phyloP scores from a whole-genome alignment of 495 filamentous ascomycete species.

The Penicillium mononematosum region DNA sequence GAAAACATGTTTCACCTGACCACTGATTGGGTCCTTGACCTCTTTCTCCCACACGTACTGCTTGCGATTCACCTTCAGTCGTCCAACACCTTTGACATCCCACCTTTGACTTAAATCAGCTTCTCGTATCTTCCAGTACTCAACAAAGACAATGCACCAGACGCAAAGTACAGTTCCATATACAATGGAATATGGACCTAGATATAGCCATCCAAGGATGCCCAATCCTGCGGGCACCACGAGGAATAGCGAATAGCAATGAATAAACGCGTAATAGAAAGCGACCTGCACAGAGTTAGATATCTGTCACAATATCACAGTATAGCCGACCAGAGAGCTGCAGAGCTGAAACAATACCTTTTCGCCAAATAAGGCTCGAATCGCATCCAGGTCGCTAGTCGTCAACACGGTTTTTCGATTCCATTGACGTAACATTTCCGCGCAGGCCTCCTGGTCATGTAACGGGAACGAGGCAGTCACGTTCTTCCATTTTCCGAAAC shows the following conservation, averaged over 20 bases:
- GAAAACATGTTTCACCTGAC: slow-evolving; percentile 73
- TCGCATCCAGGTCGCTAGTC: slow-evolving; percentile 71
- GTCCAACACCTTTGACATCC: slow-evolving; percentile 81
- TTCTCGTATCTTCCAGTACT: slow-evolving; percentile 96
- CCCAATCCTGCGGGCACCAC: slow-evolving; percentile 78
- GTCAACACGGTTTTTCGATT: slow-evolving; percentile 70
- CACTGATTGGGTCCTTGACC: slow-evolving; percentile 75
- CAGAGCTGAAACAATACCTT: slow-evolving; percentile 49
- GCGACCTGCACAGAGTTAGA: slow-evolving; percentile 55
- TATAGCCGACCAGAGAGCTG: not conserved
- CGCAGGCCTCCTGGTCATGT: slow-evolving; percentile 84
- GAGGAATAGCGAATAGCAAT: slow-evolving; percentile 86
- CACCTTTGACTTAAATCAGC: slow-evolving; percentile 85
- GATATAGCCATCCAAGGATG: slow-evolving; percentile 68
- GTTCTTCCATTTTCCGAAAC: slow-evolving; percentile 75
- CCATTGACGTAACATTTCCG: slow-evolving; percentile 82
- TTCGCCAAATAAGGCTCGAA: slow-evolving; percentile 84
- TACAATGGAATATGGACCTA: slow-evolving; percentile 77
- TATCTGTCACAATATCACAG: not conserved
- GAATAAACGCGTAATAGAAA: slow-evolving; percentile 94
- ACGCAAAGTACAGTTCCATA: slow-evolving; percentile 75
- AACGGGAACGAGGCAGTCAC: slow-evolving; percentile 85
- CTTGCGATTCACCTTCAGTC: slow-evolving; percentile 72
- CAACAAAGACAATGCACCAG: slow-evolving; percentile 87
- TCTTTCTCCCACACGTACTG: slow-evolving; percentile 78